Base-by-base conservation (phyloP, 441 rosid species). In the Populus hybrid region DNA sequence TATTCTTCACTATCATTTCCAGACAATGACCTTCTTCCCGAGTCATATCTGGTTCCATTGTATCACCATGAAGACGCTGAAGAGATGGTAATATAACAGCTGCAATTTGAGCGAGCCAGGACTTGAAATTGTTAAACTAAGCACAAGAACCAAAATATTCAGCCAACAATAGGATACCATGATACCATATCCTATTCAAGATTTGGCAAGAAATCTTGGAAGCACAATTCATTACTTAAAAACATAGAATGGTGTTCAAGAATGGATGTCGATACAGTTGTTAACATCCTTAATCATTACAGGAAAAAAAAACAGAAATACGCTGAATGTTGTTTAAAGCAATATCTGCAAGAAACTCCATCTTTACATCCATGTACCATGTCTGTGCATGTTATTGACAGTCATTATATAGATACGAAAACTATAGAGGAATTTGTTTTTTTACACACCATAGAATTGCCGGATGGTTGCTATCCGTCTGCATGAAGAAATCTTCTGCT, bases 21-120 rank as follows among this genome's bases (percentile, higher is more conserved):
- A 81, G 28, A 76, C 54, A 63, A 76, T 87, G 87, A 57, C 81
- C 82, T 72, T 85, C 85, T n/a, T 68, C 82, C 30, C 12, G 50
- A 54, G 67, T 30, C 11, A 9, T 65, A 21, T 80, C 80, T 70
- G 84, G 82, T 79, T 86, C 88, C 79, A 79, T 79, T 70, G 87
- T 78, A 86, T 84, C 79, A 65, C 89, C 77, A 18, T 89, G 93
- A 59, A 95, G 90, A 71, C 89, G 83, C 79, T 88, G 88, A 77
- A 95, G 95, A 50, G 97, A 95, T 2, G 97, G 98, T 83, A 95
- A 82, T 83, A 95, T 92, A 78, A 92, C 89, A 79, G 90, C 97
- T 95, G 86, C 79, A 73, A 35, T 68, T 76, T 8, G 54, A 69
- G 32, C 16, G 26, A 67, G 68, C 66, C 69, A 78, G 70, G 70